These are phyloP conservation scores for Scutellaria baicalensis DNA, from an alignment of 257 asterid genomes.

Conservation along the genomic window DNA sequence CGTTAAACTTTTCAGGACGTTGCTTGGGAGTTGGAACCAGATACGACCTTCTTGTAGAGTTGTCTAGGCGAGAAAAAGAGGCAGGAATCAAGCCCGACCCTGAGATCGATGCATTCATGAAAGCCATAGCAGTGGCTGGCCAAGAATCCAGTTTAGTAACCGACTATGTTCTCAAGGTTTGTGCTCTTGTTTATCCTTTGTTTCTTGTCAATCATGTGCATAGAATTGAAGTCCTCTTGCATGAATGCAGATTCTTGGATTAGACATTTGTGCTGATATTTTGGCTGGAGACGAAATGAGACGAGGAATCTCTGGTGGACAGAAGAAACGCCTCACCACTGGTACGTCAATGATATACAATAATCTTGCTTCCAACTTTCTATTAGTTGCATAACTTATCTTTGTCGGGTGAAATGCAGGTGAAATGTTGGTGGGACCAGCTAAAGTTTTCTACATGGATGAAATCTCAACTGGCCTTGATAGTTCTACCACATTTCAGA, in stretches of 20 bases:
- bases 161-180: conserved; percentile 60
- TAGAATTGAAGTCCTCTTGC: background rate
- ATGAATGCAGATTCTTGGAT: conserved; percentile 91
- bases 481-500: conserved; percentile 89
- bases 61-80: conserved; percentile 49
- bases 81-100: conserved; percentile 54
- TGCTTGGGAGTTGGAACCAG: conserved; percentile 53
- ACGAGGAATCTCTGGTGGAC: conserved; percentile 97
- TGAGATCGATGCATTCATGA: conserved; percentile 60
- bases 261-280: conserved; percentile 90
- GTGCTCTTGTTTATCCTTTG: too few relatives aligned
- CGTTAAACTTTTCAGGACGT: conserved; percentile 43
- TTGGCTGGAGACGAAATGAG: conserved; percentile 88
- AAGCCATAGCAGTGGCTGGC: conserved; percentile 55
- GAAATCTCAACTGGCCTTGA: conserved; percentile 98
- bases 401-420: conserved; percentile 34
- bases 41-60: conserved; percentile 42
- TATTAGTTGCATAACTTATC: background rate
- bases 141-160: conserved; percentile 54
- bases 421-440: conserved; percentile 97
- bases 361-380: background rate
- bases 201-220: background rate
- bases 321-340: conserved; percentile 89
- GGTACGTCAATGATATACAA: conserved; percentile 29
- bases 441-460: conserved; percentile 94